A percentile compares a stretch with the other conserved stretches of the same genome.
phyloP scores from a whole-genome alignment of 331 rosid genomes.

The Prunus yedoensis region DNA sequence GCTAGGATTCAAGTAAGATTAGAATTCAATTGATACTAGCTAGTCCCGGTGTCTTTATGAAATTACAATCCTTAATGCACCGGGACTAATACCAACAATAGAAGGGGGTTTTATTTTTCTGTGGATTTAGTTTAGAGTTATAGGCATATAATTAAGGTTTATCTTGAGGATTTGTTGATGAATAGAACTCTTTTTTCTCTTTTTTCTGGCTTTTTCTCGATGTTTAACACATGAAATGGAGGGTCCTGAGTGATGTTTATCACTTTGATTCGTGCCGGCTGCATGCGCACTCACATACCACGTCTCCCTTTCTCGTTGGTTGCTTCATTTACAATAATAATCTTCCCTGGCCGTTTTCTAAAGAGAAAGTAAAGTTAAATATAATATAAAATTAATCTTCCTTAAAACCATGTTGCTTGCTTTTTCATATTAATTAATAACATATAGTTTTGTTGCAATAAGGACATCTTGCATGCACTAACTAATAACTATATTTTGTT shows the following conservation, averaged over 20 bases:
- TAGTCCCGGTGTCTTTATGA: too few relatives aligned
- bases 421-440: background rate
- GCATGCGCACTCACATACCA: conserved; percentile 23
- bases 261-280: conserved; percentile 1
- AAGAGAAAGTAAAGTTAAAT: too few relatives aligned
- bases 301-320: conserved; percentile 10
- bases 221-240: background rate
- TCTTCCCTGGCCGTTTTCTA: background rate
- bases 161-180: too few relatives aligned
- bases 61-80: too few relatives aligned
- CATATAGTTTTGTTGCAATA: background rate
- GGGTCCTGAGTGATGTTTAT: background rate
- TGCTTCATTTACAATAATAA: background rate
- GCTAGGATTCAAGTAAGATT: too few relatives aligned
- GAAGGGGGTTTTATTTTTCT: too few relatives aligned
- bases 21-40: too few relatives aligned
- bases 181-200: too few relatives aligned
- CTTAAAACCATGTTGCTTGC: background rate
- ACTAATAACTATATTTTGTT: too few relatives aligned
- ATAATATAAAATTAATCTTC: background rate
- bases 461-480: background rate
- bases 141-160: too few relatives aligned
- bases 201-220: background rate
- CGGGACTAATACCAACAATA: too few relatives aligned
- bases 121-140: too few relatives aligned